Percentiles rank a stretch among this genome's conserved stretches.
These are phyloP conservation scores for Termitomyces heimii DNA, from an alignment of 768 basidiomycete species.

Conservation along the genomic window DNA sequence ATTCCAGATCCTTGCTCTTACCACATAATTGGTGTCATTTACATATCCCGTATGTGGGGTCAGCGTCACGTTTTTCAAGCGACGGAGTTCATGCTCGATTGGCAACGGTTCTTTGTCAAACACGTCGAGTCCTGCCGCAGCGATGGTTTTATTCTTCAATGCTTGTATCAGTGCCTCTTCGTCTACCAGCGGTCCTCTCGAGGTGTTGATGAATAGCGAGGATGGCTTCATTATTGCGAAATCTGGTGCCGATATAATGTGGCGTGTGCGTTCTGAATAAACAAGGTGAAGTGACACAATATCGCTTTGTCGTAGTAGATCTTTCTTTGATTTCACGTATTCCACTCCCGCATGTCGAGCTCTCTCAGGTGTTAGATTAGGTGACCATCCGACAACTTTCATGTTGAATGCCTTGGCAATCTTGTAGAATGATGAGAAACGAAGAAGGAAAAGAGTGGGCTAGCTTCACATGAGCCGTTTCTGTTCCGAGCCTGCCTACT, in stretches of 20 bases:
- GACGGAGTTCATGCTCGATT: constrained; percentile 46
- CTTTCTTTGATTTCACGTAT: constrained; percentile 42
- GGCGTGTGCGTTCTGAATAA: constrained; percentile 41
- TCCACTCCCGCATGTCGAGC: constrained; percentile 47
- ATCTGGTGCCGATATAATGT: constrained; percentile 41
- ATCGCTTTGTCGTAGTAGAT: constrained; percentile 48
- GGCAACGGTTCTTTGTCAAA: constrained; percentile 64
- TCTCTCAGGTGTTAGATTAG: constrained; percentile 53
- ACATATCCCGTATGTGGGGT: constrained; percentile 61
- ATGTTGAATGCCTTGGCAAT: constrained; percentile 57
- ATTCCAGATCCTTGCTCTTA: constrained; percentile 13
- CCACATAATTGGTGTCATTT: constrained; percentile 45
- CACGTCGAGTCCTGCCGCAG: constrained; percentile 61
- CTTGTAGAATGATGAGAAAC: constrained; percentile 18
- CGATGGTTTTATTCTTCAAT: constrained; percentile 39
- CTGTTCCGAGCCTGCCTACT: constrained; percentile 49
- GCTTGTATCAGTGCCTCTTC: constrained; percentile 47
- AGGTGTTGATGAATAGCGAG: constrained; percentile 61
- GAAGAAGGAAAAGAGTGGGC: constrained; percentile 3
- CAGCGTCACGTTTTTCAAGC: constrained; percentile 46
- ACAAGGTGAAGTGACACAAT: constrained; percentile 60
- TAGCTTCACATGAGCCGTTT: constrained; percentile 38
- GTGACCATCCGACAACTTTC: constrained; percentile 60
- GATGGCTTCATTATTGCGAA: constrained; percentile 50
- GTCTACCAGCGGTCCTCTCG: constrained; percentile 60